Evolutionary conservation across 1,139 yeast genomes (phyloP).

Genomic region (Spathaspora jeffriesii): DNA sequence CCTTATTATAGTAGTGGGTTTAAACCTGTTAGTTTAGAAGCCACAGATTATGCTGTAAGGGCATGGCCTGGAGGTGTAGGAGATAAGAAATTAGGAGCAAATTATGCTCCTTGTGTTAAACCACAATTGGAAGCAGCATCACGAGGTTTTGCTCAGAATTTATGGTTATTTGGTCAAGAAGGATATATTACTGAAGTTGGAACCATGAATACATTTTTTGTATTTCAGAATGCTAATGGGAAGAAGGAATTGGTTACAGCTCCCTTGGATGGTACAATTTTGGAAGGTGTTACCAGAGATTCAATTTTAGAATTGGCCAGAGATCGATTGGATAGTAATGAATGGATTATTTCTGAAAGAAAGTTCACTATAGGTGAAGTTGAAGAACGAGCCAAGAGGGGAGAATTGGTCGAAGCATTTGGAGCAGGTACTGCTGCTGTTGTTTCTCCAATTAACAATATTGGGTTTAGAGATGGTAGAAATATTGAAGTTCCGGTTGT

Average conservation of each 20-base stretch:
- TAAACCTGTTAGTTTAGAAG: constrained; percentile 91
- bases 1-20: constrained; percentile 90
- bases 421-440: constrained; percentile 99
- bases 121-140: constrained; percentile 89
- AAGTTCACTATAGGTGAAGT: constrained; percentile 81
- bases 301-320: constrained; percentile 77
- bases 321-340: constrained; percentile 65
- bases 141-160: constrained; percentile 90
- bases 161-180: constrained; percentile 95
- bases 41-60: constrained; percentile 92
- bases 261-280: constrained; percentile 94
- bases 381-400: constrained; percentile 69
- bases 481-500: constrained; percentile 75
- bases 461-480: constrained; percentile 70
- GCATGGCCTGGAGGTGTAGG: constrained; percentile 99
- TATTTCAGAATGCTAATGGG: constrained; percentile 68
- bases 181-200: constrained; percentile 94
- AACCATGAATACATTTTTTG: constrained; percentile 94
- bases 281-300: constrained; percentile 97
- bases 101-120: constrained; percentile 91
- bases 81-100: constrained; percentile 94
- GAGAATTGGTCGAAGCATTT: constrained; percentile 90
- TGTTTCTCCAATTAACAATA: constrained; percentile 88
- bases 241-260: constrained; percentile 93
- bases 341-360: constrained; percentile 85